Conservation (phyloP, 805 yeast genomes). For the Ogataea nitratoaversa region DNA sequence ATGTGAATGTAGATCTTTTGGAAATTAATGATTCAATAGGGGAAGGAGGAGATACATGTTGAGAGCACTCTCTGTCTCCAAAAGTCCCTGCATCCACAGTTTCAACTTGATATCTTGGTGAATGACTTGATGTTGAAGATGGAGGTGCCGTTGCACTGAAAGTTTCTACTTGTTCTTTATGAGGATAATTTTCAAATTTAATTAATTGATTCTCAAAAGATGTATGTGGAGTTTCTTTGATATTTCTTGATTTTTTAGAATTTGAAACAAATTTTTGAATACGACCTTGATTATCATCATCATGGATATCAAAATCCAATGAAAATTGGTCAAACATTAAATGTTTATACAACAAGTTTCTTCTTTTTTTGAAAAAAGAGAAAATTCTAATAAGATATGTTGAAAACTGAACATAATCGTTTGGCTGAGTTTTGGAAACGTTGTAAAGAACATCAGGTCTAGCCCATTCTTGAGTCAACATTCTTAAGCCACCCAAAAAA, state of each 20-base stretch:
- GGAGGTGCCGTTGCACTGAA: background rate
- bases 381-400: slow-evolving; percentile 15
- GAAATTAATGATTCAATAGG: background rate
- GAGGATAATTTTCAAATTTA: slow-evolving; percentile 8
- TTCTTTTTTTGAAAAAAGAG: slow-evolving; percentile 14
- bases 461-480: slow-evolving; percentile 12
- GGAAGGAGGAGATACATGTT: background rate
- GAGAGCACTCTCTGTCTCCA: background rate
- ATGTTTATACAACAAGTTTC: slow-evolving; percentile 8
- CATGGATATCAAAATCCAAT: background rate
- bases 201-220: slow-evolving; percentile 8
- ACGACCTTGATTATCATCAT: background rate
- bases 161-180: background rate
- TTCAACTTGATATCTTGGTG: too few relatives aligned
- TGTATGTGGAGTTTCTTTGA: slow-evolving; percentile 6
- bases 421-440: slow-evolving; percentile 1
- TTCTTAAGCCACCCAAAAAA: slow-evolving; percentile 15
- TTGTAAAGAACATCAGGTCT: slow-evolving; percentile 6
- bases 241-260: slow-evolving; percentile 4
- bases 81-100: too few relatives aligned
- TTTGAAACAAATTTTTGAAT: slow-evolving; percentile 1
- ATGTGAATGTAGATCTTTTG: background rate
- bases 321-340: slow-evolving; percentile 8
- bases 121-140: background rate
- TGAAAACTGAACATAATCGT: slow-evolving; percentile 1